Percentiles rank a stretch among this genome's conserved stretches.
These are phyloP conservation scores for Lagerstroemia fauriei DNA, from an alignment of 441 rosid species.

Conservation along the genomic window DNA sequence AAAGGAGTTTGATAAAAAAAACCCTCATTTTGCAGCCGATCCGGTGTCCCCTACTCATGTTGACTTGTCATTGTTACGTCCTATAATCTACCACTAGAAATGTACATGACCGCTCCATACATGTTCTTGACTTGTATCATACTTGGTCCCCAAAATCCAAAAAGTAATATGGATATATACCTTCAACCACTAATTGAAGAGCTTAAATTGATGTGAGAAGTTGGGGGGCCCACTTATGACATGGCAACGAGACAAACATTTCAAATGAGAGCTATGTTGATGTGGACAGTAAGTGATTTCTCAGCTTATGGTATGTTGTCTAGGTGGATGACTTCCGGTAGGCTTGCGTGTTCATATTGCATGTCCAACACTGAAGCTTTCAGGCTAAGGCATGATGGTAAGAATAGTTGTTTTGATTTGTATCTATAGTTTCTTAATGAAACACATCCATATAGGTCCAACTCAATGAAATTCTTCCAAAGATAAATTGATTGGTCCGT, in stretches of 20 bases:
- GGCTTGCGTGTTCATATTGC: not conserved
- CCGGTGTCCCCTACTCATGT: not conserved
- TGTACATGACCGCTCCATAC: no score
- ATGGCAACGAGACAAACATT: not conserved
- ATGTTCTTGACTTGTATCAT: no score
- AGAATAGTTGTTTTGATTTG: not conserved
- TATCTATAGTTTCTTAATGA: not conserved
- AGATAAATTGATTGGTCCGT: no score
- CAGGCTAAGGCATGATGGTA: not conserved
- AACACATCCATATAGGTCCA: not conserved
- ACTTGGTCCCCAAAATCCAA: no score
- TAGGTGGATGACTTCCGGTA: not conserved
- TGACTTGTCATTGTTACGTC: no score
- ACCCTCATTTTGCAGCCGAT: not conserved
- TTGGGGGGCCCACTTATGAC: no score
- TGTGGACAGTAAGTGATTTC: conserved; percentile 16
- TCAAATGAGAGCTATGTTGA: not conserved
- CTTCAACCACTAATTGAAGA: no score
- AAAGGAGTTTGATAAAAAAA: not conserved
- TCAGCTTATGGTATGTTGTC: not conserved
- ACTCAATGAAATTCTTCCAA: no score
- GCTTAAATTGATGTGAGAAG: no score
- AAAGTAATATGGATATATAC: no score
- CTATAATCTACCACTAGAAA: no score
- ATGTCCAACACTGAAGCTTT: not conserved